These are phyloP conservation scores for Syzygium jambos DNA, from an alignment of 345 rosid species.

Conservation along the genomic window DNA sequence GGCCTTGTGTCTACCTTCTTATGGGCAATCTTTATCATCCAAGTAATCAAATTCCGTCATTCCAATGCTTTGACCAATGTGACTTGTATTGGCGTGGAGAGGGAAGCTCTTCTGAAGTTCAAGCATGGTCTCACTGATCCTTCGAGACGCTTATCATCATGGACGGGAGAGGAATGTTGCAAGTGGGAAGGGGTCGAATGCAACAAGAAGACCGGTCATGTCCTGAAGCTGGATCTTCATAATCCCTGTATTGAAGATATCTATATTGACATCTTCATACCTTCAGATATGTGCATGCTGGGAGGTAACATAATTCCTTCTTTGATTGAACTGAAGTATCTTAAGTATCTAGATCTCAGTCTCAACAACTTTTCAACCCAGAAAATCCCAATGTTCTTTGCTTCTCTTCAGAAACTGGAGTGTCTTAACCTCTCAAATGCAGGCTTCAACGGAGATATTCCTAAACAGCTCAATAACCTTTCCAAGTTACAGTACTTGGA, in stretches of 20 bases:
- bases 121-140: background rate
- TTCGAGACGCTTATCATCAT: background rate
- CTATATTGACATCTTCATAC: background rate
- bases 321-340: background rate
- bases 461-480: background rate
- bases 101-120: background rate
- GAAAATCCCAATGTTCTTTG: background rate
- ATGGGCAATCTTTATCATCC: background rate
- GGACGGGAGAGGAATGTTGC: background rate
- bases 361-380: background rate
- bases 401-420: background rate
- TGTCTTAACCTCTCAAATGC: background rate
- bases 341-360: background rate
- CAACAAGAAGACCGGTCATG: background rate
- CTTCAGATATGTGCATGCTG: background rate
- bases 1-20: background rate
- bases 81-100: background rate
- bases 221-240: background rate
- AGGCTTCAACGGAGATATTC: background rate
- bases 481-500: background rate
- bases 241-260: background rate
- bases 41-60: background rate
- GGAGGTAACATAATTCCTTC: background rate
- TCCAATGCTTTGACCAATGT: background rate
- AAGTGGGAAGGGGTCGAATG: background rate